phyloP scores from a whole-genome alignment of 169 alveolate genomes.

The Eimeria sp. region DNA sequence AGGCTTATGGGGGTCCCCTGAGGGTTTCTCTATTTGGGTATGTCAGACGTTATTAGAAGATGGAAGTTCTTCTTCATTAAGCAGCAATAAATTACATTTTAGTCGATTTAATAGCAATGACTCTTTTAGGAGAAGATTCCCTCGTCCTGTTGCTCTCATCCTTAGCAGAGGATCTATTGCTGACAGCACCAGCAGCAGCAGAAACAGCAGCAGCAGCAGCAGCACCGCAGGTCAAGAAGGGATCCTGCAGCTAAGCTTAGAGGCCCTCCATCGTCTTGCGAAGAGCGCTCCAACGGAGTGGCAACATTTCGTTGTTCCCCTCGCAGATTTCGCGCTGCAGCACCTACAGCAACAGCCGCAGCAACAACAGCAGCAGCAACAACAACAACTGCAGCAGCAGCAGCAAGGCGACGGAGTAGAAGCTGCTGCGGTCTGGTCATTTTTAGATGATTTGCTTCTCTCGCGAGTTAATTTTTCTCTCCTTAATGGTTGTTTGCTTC shows the following conservation, averaged over 20 bases:
- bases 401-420: not conserved
- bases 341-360: not conserved
- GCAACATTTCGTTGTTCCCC: slow-evolving; percentile 29
- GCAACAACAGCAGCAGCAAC: slow-evolving; percentile 15
- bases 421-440: slow-evolving; percentile 7
- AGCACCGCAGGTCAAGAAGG: not conserved
- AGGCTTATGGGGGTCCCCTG: not conserved
- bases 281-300: not conserved
- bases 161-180: not conserved
- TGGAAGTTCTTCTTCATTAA: not conserved
- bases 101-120: not conserved
- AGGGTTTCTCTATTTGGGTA: not conserved
- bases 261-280: slow-evolving; percentile 9
- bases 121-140: not conserved
- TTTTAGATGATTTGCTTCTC: not conserved
- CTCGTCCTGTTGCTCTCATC: not conserved
- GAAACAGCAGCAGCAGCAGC: not conserved
- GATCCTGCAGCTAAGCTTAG: not conserved
- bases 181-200: not conserved
- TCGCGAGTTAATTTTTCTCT: not conserved
- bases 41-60: not conserved
- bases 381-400: slow-evolving; percentile 22
- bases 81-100: slow-evolving; percentile 4
- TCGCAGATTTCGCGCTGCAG: slow-evolving; percentile 19
- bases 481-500: not conserved